phyloP scores from a whole-genome alignment of 2,329 filamentous ascomycete genomes.

The Aureobasidium subglaciale region DNA sequence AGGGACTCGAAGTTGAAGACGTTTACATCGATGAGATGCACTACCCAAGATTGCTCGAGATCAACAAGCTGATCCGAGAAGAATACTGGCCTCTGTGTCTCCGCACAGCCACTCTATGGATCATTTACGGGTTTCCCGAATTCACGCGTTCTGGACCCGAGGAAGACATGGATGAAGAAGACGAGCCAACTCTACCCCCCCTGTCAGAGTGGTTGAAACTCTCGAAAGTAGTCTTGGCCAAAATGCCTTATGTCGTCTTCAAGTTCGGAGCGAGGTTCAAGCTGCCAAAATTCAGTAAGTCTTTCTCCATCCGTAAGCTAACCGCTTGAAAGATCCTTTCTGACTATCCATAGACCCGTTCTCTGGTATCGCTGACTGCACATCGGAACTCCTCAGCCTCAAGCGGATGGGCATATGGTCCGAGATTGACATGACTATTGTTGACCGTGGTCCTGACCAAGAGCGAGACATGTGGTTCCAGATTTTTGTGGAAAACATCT shows the following conservation, averaged over 20 bases:
- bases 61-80: not conserved
- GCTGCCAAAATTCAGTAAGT: not conserved
- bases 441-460: not conserved
- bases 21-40: not conserved
- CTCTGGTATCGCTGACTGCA: not conserved
- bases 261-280: not conserved
- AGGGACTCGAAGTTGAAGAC: not conserved
- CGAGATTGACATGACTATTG: not conserved
- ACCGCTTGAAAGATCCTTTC: not conserved
- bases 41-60: not conserved
- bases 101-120: not conserved
- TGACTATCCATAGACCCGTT: not conserved
- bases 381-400: not conserved
- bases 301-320: not conserved
- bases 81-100: slow-evolving; percentile 8
- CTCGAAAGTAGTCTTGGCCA: not conserved
- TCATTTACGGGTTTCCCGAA: not conserved
- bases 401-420: not conserved
- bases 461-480: not conserved
- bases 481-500: not conserved
- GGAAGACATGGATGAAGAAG: not conserved
- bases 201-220: not conserved
- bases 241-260: not conserved
- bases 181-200: not conserved
- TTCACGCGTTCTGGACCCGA: not conserved